These are phyloP conservation scores for Coniochaeta sp. DNA, from an alignment of 2,329 filamentous ascomycete species.

Conservation along the genomic window DNA sequence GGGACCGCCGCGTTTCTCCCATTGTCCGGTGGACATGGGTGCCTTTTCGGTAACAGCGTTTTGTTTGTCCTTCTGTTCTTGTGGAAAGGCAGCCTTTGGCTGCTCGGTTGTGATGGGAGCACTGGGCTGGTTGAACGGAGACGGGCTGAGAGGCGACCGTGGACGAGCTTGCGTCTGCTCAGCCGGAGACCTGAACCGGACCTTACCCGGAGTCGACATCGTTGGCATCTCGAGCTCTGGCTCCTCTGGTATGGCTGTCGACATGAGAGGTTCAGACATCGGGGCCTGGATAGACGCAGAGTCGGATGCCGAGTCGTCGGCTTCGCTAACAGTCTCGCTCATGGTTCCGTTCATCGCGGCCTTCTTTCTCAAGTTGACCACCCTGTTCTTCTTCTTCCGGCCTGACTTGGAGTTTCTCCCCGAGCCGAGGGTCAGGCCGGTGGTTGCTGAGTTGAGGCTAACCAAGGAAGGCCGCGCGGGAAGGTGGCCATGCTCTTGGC, in stretches of 20 bases:
- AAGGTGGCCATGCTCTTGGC: constrained; percentile 51
- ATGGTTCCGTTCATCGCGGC: constrained; percentile 37
- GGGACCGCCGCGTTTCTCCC: constrained; percentile 17
- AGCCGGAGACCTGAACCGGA: constrained; percentile 29
- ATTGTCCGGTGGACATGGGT: constrained; percentile 10
- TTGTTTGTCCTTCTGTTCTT: constrained; percentile 11
- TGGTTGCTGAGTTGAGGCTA: constrained; percentile 52
- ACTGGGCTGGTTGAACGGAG: constrained; percentile 24
- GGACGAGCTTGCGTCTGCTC: constrained; percentile 12
- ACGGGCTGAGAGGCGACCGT: constrained; percentile 19
- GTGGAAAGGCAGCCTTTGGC: constrained; percentile 9
- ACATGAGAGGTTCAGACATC: constrained; percentile 52
- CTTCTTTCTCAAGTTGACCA: constrained; percentile 71
- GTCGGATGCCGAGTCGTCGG: constrained; percentile 39
- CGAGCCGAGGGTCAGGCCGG: constrained; percentile 56
- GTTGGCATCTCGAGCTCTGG: constrained; percentile 36
- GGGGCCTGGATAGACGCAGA: constrained; percentile 49
- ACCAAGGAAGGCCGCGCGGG: constrained; percentile 62
- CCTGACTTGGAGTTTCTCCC: constrained; percentile 51
- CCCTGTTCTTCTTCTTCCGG: constrained; percentile 75
- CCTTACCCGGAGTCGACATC: constrained; percentile 24
- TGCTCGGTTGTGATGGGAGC: constrained; percentile 12
- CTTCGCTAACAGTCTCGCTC: constrained; percentile 42
- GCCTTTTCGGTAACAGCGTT: neutral
- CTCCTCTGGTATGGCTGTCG: constrained; percentile 52